Base-by-base conservation (phyloP, 116 monocot species). In the Posidonia oceanica region DNA sequence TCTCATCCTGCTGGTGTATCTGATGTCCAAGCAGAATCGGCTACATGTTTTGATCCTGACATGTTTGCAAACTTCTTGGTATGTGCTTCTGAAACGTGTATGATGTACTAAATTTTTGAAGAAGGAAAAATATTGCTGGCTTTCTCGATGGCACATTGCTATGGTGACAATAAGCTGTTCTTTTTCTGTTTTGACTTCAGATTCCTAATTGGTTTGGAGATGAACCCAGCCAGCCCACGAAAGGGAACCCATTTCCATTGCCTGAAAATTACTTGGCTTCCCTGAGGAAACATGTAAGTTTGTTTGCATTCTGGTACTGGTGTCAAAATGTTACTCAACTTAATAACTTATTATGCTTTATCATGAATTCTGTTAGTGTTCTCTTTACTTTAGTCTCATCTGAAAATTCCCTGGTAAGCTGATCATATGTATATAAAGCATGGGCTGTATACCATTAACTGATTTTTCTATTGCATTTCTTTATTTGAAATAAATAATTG, bases 1-100 rank as follows among this genome's bases (percentile, higher is more conserved):
- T 93, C 93, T 75, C 89, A 98, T 75, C 93, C 93, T 52, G 82
- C 93, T 63, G 97, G 97, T 7, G 87, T 87, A 53, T 92, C 93
- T 75, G 97, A 98, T 77, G 85, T 78, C 60, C 93, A 89, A 82
- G 81, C 93, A 54, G 97, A 98, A 54, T 92, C 89, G 63, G 83
- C 93, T 60, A 80, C 87, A 59, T 80, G 69, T 68, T 79, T 93
- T 51, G 89, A 92, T 74, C 93, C 97, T 63, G 89, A 97, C 22
- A 82, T 82, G 55, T 97, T 97, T 69, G 76, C 85, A 56, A 87
- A 75, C 14, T 92, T 97, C 66, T 75, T 89, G 83, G 97, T 89
- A 85, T 64, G 78, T 70, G 16, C 48, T 48, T 48, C 48, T 4
- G 12, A 29, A 29, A 29, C 29, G 1, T 29, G 29, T 29, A 29